Base-by-base conservation (phyloP, 768 basidiomycete genomes). In the Xerocomellus chrysenteron region DNA sequence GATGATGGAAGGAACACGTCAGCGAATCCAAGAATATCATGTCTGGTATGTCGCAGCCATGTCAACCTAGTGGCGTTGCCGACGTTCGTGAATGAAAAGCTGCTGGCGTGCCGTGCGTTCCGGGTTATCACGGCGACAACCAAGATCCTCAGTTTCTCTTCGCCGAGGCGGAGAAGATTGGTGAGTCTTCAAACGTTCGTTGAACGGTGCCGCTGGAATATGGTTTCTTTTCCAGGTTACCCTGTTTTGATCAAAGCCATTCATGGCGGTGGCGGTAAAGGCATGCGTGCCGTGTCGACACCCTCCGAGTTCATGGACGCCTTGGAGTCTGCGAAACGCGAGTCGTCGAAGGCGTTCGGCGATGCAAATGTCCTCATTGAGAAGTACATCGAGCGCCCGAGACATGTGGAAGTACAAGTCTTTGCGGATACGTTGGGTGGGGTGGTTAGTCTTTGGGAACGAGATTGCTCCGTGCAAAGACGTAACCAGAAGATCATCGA, bases 21-120 rank as follows among this genome's bases (percentile, higher is more conserved):
- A 90, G 92, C 54, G 93, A 95, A 78, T 94, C 92, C 39, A 98
- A 98, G 77, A 94, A 91, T 56, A 96, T 96, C 66, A 95, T 96
- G 94, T 80, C 82, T 17, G 78, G 88, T 90, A 74, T 40, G 80
- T 60, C 24, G 47, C 16, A 37, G 26, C 12, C 37, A 9, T 47
- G 19, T 42, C 50, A 9, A 43, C 2, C 35, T 41, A 19, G n/a
- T 36, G 42, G 37, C 39, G 16, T 56, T 45, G n/a, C 35, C 52
- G 30, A 63, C 50, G 51, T 45, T 33, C n/a, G 37, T 56, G 64
- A 41, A 58, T 46, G 57, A 32, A 40, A 62, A 90, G 91, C 82
- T 62, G 94, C 94, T 54, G 86, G 87, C 1, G 94, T 98, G 2
- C 93, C 94, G 1, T 94, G 93, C 68, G 90, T 98, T 6, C 94